phyloP scores from a whole-genome alignment of 106 monocot genomes.

The Narthecium ossifragum region DNA sequence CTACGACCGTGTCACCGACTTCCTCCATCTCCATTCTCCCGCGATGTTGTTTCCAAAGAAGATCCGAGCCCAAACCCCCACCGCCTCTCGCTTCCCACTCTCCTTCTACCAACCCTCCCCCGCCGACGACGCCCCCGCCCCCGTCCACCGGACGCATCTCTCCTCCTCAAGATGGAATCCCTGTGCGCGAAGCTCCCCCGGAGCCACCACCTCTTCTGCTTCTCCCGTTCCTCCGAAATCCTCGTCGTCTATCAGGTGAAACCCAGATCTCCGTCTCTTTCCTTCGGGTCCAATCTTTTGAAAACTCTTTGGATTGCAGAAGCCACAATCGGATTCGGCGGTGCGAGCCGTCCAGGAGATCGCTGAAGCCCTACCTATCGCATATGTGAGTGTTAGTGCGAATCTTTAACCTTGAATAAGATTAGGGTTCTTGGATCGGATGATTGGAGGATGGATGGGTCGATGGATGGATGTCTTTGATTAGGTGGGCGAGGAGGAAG shows the following conservation, averaged over 20 bases:
- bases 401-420: too few species aligned
- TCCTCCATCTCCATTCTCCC: too few species aligned
- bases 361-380: conserved; percentile 2
- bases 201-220: conserved; percentile 32
- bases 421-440: too few species aligned
- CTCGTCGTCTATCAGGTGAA: conserved; percentile 48
- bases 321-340: conserved; percentile 27
- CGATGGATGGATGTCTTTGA: conserved; percentile 10
- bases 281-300: neutral
- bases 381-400: conserved; percentile 17
- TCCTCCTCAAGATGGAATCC: conserved; percentile 27
- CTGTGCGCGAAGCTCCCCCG: conserved; percentile 63
- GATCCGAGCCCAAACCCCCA: conserved; percentile 12
- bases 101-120: conserved; percentile 10
- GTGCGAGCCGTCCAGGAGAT: conserved; percentile 31
- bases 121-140: too few species aligned
- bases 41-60: conserved; percentile 40
- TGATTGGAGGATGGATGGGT: too few species aligned
- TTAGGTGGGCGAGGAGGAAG: conserved; percentile 48
- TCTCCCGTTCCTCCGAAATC: conserved; percentile 25
- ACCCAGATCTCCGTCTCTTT: neutral
- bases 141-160: too few species aligned
- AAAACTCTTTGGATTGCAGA: conserved; percentile 18
- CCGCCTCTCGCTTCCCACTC: conserved; percentile 4
- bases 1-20: too few species aligned